Percentiles rank a stretch among this genome's conserved stretches.
Evolutionary conservation across 2,329 filamentous ascomycete species (phyloP).

Genomic region (Trichoderma sp.): DNA sequence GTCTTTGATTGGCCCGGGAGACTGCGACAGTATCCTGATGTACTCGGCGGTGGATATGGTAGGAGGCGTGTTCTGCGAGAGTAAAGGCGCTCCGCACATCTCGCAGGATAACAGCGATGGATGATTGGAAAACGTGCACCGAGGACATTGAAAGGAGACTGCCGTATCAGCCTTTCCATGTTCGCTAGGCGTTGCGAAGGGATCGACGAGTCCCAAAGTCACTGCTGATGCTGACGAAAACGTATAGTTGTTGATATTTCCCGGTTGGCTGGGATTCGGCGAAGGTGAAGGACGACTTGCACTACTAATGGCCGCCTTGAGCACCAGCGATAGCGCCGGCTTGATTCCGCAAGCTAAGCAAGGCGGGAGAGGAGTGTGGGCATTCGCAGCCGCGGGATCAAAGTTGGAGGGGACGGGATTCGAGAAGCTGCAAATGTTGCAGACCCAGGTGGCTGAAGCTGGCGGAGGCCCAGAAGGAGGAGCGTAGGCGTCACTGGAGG

Average conservation of each 20-base stretch:
- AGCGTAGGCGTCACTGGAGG: constrained; percentile 49
- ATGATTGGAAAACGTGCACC: constrained; percentile 94
- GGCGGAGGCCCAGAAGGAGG: constrained; percentile 47
- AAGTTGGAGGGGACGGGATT: constrained; percentile 94
- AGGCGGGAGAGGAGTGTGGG: constrained; percentile 78
- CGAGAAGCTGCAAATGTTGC: constrained; percentile 92
- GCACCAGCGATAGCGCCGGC: constrained; percentile 76
- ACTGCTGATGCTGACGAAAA: neutral
- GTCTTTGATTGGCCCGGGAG: constrained; percentile 73
- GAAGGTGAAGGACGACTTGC: constrained; percentile 55
- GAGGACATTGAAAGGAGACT: constrained; percentile 68
- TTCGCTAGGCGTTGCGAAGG: neutral
- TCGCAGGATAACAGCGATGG: constrained; percentile 85
- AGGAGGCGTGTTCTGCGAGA: constrained; percentile 53
- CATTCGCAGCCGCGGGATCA: constrained; percentile 78
- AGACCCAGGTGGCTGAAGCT: constrained; percentile 83
- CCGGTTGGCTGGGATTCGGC: neutral
- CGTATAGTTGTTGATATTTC: neutral
- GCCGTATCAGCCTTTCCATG: constrained; percentile 25
- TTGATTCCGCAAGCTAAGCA: constrained; percentile 95
- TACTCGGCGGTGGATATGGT: constrained; percentile 41
- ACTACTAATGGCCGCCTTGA: constrained; percentile 84
- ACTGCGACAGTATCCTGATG: constrained; percentile 62
- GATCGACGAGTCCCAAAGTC: neutral
- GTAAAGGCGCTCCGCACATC: constrained; percentile 81